Evolutionary conservation across 2,329 filamentous ascomycete genomes (phyloP), one percentile per base, ranked within the genome.

Genomic region (Cladosporium phlei): DNA sequence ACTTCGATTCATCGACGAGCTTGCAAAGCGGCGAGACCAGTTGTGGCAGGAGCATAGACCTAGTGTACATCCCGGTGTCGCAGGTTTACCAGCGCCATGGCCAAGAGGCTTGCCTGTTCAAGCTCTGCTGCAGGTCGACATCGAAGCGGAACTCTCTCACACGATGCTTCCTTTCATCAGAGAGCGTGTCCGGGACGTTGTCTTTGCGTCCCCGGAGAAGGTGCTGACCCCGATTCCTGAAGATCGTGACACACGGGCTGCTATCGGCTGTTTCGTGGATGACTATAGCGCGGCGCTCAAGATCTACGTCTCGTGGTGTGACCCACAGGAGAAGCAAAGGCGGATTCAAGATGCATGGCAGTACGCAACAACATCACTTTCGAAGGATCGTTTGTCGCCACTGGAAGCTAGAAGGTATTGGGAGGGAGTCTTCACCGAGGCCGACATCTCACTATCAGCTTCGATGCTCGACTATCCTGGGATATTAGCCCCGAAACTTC

Each of bases 101-200:
- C 63, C 65, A 2, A 58, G 55, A 21, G 66, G 66, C 3, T 53
- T 69, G 21, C 57, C 65, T 2, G 46, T 67, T 11, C 63, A 69
- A 28, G 48, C 54, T 38, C 52, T 69, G n/a, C 27, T 51, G 3
- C 51, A 53, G 3, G 59, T 55, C 37, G 10, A 38, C 14, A 51
- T 55, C 3, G 38, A 55, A 2, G 21, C 38, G 5, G 7, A 37
- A n/a, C 16, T 34, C 10, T 27, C 22, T 5, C 32, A 8, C 19
- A 19, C 16, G 14, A 29, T 38, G 16, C 29, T 53, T 6, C 53
- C 51, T 2, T 56, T 44, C 34, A 20, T 55, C 4, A 33, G 25
- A 11, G 19, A 38, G 3, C 50, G 53, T 16, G 55, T 51, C 21
- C 38, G 39, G 6, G 9, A 33, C n/a, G 46, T 52, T 4, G 44